A percentile compares a stretch with the other conserved stretches of the same genome.
These are phyloP conservation scores for Bryum argenteum DNA, from an alignment of 225 moss, liverwort and hornwort genomes.

Conservation along the genomic window DNA sequence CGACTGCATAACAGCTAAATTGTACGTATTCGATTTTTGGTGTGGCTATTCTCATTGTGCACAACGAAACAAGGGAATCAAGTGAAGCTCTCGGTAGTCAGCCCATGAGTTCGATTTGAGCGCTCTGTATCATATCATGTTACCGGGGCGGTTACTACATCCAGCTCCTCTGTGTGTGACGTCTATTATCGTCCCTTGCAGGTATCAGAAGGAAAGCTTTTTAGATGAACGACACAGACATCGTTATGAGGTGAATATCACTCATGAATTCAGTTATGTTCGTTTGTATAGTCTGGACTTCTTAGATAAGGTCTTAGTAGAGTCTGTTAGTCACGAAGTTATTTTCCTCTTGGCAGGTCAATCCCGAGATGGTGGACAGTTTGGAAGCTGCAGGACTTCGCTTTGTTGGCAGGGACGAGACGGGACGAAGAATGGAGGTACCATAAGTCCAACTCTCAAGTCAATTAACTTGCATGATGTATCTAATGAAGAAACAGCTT, in stretches of 20 bases:
- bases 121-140: neutral
- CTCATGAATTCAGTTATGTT: neutral
- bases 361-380: conserved; percentile 76
- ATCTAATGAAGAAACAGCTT: neutral
- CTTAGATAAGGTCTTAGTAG: neutral
- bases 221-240: conserved; percentile 86
- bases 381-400: conserved; percentile 68
- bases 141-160: neutral
- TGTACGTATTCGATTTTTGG: conserved; percentile 38
- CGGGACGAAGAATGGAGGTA: conserved; percentile 86
- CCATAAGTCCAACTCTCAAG: neutral
- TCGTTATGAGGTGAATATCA: conserved; percentile 68
- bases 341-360: conserved; percentile 53
- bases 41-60: neutral
- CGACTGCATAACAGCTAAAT: conserved; percentile 66
- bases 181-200: conserved; percentile 20
- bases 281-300: conserved; percentile 1
- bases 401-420: conserved; percentile 87
- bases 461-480: conserved; percentile 2
- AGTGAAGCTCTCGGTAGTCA: conserved; percentile 5
- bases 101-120: conserved; percentile 1
- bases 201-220: conserved; percentile 59
- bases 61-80: neutral
- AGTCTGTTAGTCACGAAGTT: neutral
- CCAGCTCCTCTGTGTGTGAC: neutral